A percentile compares a stretch with the other conserved stretches of the same genome.
These are phyloP conservation scores for Geosmithia flava DNA, from an alignment of 2,329 filamentous ascomycete genomes.

Conservation along the genomic window DNA sequence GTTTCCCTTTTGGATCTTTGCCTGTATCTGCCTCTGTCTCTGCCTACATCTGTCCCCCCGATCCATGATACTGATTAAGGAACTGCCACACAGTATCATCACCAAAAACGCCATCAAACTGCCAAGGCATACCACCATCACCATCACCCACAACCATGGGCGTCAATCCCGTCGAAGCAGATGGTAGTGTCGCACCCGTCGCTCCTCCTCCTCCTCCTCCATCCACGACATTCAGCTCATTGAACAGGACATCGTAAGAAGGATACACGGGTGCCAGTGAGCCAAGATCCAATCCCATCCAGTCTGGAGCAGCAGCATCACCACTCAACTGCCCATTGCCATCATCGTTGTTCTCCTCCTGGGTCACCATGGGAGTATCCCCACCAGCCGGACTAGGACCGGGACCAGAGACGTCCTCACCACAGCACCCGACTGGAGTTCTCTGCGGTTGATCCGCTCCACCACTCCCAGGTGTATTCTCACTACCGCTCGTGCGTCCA, in stretches of 20 bases:
- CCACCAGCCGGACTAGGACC: no score
- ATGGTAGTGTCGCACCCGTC: not conserved
- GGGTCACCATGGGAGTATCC: no score
- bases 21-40: no score
- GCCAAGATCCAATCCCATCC: slow-evolving; percentile 23
- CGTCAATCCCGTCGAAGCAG: not conserved
- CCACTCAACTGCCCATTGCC: no score
- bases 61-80: slow-evolving; percentile 32
- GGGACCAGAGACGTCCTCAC: no score
- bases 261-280: slow-evolving; percentile 43
- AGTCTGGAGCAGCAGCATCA: no score
- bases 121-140: slow-evolving; percentile 17
- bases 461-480: not conserved
- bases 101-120: slow-evolving; percentile 42
- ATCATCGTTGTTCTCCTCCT: no score
- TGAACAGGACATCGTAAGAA: slow-evolving; percentile 43
- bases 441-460: no score
- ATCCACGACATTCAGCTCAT: slow-evolving; percentile 35
- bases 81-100: slow-evolving; percentile 44
- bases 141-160: not conserved
- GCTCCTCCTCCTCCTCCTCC: slow-evolving; percentile 1
- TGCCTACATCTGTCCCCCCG: no score
- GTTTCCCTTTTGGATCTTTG: no score
- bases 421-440: no score
- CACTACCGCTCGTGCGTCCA: not conserved